phyloP scores from a whole-genome alignment of 2,329 filamentous ascomycete species.

The Colletotrichum liaoningense region DNA sequence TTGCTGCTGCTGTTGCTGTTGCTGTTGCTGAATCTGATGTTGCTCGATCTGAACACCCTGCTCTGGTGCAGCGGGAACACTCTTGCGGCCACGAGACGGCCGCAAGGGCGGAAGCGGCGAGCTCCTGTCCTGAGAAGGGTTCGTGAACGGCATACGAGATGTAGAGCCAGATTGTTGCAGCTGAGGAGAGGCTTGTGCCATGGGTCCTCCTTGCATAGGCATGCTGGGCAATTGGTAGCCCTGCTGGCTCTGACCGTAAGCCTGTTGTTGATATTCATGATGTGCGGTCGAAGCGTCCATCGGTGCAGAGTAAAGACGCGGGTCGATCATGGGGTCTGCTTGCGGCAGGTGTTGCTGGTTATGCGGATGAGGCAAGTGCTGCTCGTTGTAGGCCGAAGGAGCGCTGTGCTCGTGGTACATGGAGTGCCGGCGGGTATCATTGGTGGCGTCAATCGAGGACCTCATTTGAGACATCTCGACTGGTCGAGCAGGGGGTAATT shows the following conservation, averaged over 20 bases:
- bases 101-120: constrained; percentile 35
- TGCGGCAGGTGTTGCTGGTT: constrained; percentile 25
- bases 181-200: constrained; percentile 21
- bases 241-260: constrained; percentile 28
- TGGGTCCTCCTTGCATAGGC: constrained; percentile 22
- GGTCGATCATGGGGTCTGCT: constrained; percentile 30
- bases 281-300: constrained; percentile 26
- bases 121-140: constrained; percentile 32
- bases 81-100: constrained; percentile 31
- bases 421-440: constrained; percentile 29
- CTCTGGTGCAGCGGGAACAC: constrained; percentile 15
- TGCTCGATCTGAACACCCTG: constrained; percentile 18
- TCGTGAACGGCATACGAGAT: constrained; percentile 36
- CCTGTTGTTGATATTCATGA: constrained; percentile 28
- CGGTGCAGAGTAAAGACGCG: constrained; percentile 33
- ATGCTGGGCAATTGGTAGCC: constrained; percentile 25
- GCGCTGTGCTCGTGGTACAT: constrained; percentile 32
- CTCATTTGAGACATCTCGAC: constrained; percentile 34
- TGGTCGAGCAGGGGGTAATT: constrained; percentile 32
- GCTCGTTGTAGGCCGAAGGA: constrained; percentile 19
- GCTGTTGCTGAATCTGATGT: constrained; percentile 26
- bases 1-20: constrained; percentile 23
- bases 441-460: constrained; percentile 24
- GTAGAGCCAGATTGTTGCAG: constrained; percentile 23
- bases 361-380: constrained; percentile 27